Conservation (phyloP, 129 eudicot species). For the Flaveria brownii region DNA sequence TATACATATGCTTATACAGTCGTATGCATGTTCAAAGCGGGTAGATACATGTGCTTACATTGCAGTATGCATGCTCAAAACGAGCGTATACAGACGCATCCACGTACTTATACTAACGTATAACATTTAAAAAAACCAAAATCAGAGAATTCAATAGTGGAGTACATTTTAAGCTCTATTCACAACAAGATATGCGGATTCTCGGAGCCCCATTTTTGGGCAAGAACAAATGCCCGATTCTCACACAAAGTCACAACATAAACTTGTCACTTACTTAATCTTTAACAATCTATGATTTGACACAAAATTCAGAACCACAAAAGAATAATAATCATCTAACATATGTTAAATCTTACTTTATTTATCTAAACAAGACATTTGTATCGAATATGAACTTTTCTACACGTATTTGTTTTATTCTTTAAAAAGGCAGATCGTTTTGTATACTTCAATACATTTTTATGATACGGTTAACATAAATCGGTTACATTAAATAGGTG, state of each 20-base stretch:
- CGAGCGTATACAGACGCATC: too few relatives aligned
- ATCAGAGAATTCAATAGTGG: background rate
- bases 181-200: conserved; percentile 20
- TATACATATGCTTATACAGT: too few relatives aligned
- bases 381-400: too few relatives aligned
- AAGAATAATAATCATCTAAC: too few relatives aligned
- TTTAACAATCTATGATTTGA: background rate
- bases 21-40: too few relatives aligned
- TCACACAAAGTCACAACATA: background rate
- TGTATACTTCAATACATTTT: background rate
- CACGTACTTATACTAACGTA: too few relatives aligned
- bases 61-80: too few relatives aligned
- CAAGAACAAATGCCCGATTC: conserved; percentile 29
- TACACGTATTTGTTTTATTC: too few relatives aligned
- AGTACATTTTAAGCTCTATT: conserved; percentile 16
- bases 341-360: too few relatives aligned
- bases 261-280: background rate
- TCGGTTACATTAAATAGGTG: background rate
- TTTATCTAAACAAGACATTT: too few relatives aligned
- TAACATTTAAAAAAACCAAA: too few relatives aligned
- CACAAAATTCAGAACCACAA: background rate
- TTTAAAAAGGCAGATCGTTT: background rate
- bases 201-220: conserved; percentile 26
- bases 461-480: background rate
- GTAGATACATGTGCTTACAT: too few relatives aligned